Percentiles rank a stretch among this genome's conserved stretches.
These are phyloP conservation scores for Amphirosellinia nigrospora DNA, from an alignment of 495 filamentous ascomycete species.

Conservation along the genomic window DNA sequence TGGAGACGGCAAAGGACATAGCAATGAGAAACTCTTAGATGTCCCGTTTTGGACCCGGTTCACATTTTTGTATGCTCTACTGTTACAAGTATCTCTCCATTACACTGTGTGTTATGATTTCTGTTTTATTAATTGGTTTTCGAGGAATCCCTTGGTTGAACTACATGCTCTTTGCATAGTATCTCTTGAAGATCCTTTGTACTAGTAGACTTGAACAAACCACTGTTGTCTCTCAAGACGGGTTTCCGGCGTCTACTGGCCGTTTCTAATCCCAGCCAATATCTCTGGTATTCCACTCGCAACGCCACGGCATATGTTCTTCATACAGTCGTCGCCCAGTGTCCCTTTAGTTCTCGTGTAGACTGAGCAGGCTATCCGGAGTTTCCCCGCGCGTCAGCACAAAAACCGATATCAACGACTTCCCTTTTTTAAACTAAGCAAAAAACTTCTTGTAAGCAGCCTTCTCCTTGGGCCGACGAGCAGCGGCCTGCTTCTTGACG, in stretches of 20 bases:
- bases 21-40: neutral
- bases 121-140: slow-evolving; percentile 3
- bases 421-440: slow-evolving; percentile 31
- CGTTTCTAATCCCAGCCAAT: neutral
- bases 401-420: neutral
- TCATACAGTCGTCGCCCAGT: neutral
- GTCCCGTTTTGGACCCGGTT: neutral
- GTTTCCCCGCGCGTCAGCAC: neutral
- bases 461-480: slow-evolving; percentile 83
- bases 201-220: neutral
- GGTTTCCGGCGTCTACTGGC: neutral
- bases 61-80: neutral
- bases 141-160: neutral
- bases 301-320: neutral
- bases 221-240: neutral
- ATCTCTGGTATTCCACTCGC: neutral
- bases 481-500: slow-evolving; percentile 76
- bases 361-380: neutral
- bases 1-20: neutral
- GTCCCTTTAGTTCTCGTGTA: neutral
- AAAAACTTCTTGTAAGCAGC: slow-evolving; percentile 91
- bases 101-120: neutral
- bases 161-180: neutral
- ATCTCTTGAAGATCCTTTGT: neutral
- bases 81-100: neutral